Evolutionary conservation across 441 rosid genomes (phyloP), one percentile per base, ranked within the genome.

Genomic region (Populus trichocarpa): DNA sequence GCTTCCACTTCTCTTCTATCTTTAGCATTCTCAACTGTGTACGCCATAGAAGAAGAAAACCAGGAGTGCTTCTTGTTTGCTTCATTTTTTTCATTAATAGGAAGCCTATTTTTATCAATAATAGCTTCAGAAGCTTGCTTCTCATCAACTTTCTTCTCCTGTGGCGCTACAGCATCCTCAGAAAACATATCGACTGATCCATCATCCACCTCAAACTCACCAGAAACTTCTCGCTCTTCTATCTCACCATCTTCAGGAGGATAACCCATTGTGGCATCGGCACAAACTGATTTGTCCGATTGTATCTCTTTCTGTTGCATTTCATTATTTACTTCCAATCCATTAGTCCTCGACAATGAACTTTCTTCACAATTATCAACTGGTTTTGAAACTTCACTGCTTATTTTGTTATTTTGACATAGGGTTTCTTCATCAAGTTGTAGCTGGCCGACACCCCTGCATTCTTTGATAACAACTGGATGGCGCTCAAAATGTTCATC

Each of bases 161-260:
- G 82, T 2, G 79, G 74, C 59, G 64, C 59, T 68, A 74, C 50
- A 71, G 75, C 82, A 83, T 86, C 83, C 25, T 64, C 85, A 65
- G 23, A 13, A 78, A 74, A 20, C 81, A 78, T 66, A 86, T 77
- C 85, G 57, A 70, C n/a, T 11, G 59, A 59, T 67, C 38, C 82
- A 46, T 75, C 83, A 33, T 71, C 69, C 76, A 69, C 75, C 71
- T 28, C 82, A 67, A 83, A 80, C 70, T 84, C 83, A 32, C 84
- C 92, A 78, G 89, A 88, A 78, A 91, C 81, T 85, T 92, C 97
- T 79, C 93, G 92, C 83, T 90, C 95, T 83, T 91, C 97, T 40
- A 81, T 79, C 50, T 86, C 91, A n/a, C 75, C 87, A 72, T 85
- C 85, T 81, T 84, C 89, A 80, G 72, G 67, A 69, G 78, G 6